Evolutionary conservation across 805 yeast genomes (phyloP).

Genomic region (Metschnikowia baotianmanensis): DNA sequence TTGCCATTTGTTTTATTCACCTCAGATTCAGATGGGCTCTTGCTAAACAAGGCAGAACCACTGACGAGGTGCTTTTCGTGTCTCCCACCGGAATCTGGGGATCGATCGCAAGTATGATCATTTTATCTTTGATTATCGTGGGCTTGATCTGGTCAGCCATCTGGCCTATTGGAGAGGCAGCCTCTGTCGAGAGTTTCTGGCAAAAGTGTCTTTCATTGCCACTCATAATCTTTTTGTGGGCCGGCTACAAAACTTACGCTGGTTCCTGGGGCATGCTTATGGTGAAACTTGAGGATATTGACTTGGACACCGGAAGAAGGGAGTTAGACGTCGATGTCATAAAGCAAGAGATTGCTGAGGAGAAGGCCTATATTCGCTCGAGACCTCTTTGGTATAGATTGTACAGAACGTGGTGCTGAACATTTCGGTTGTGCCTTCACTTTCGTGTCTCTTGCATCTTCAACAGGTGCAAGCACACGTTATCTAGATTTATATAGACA

Average conservation of each 20-base stretch:
- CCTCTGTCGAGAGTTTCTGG: constrained; percentile 39
- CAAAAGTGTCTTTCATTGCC: constrained; percentile 46
- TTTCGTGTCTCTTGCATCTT: too few species aligned
- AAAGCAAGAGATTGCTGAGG: constrained; percentile 37
- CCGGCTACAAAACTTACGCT: constrained; percentile 40
- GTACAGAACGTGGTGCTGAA: constrained; percentile 33
- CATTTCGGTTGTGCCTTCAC: too few species aligned
- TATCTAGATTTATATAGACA: too few species aligned
- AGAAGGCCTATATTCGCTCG: constrained; percentile 25
- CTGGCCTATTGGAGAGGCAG: constrained; percentile 32
- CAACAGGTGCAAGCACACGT: too few species aligned
- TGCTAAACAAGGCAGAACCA: constrained; percentile 29
- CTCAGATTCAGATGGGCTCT: constrained; percentile 42
- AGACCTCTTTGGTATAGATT: constrained; percentile 26
- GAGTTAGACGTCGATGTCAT: constrained; percentile 36
- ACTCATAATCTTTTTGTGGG: constrained; percentile 42
- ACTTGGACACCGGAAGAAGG: constrained; percentile 58
- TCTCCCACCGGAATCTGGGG: constrained; percentile 39
- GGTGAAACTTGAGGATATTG: constrained; percentile 50
- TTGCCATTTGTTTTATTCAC: constrained; percentile 39
- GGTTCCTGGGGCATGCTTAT: constrained; percentile 30
- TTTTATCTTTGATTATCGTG: constrained; percentile 32
- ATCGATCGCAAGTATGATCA: constrained; percentile 30
- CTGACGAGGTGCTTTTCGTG: constrained; percentile 34
- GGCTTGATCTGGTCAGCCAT: constrained; percentile 41